Evolutionary conservation across 352 stramenopile species (phyloP).

Genomic region (Phytophthora citricola): DNA sequence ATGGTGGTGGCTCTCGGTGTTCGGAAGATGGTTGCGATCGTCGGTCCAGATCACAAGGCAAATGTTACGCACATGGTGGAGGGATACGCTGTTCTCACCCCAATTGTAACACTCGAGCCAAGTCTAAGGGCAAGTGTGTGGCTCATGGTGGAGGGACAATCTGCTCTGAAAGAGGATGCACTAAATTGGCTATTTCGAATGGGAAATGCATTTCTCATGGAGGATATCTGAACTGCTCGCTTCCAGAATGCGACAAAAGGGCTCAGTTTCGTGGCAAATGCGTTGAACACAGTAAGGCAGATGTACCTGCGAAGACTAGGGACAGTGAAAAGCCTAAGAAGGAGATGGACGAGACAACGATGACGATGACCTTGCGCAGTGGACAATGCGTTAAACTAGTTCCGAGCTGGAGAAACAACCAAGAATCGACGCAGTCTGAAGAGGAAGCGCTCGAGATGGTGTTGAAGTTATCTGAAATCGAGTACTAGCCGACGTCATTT

Average conservation of each 20-base stretch:
- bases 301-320: background rate
- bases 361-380: slow-evolving; percentile 14
- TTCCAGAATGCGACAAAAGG: slow-evolving; percentile 14
- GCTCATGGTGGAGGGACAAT: slow-evolving; percentile 21
- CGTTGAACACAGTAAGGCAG: slow-evolving; percentile 2
- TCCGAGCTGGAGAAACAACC: background rate
- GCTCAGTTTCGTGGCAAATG: slow-evolving; percentile 8
- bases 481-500: slow-evolving; percentile 20
- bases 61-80: slow-evolving; percentile 20
- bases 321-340: background rate
- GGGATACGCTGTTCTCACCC: slow-evolving; percentile 7
- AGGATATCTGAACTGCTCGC: slow-evolving; percentile 11
- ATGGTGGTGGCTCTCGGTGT: slow-evolving; percentile 17
- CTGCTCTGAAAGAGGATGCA: slow-evolving; percentile 4
- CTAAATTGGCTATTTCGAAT: slow-evolving; percentile 15
- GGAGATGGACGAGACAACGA: slow-evolving; percentile 2
- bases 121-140: slow-evolving; percentile 16
- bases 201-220: slow-evolving; percentile 17
- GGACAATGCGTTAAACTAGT: slow-evolving; percentile 12
- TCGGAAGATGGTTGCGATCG: slow-evolving; percentile 3
- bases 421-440: slow-evolving; percentile 21
- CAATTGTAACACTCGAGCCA: slow-evolving; percentile 14
- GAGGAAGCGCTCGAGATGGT: slow-evolving; percentile 33
- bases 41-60: slow-evolving; percentile 9
- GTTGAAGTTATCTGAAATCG: slow-evolving; percentile 35